phyloP scores from a whole-genome alignment of 495 filamentous ascomycete species.

The Barbatosphaeria neglecta region DNA sequence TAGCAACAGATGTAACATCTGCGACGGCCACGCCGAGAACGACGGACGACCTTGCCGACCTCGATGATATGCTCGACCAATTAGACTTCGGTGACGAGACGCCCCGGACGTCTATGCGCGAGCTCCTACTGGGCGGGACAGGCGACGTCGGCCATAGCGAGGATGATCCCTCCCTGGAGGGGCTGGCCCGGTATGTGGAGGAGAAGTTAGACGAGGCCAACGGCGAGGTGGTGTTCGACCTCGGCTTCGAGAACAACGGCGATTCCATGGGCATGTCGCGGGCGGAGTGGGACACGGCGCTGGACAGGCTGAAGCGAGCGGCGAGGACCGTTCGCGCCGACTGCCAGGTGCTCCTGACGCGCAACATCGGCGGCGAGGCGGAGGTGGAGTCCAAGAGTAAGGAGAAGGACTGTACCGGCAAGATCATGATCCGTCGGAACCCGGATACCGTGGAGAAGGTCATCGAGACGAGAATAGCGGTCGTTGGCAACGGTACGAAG shows the following conservation, averaged over 20 bases:
- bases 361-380: constrained; percentile 72
- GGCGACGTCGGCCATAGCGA: constrained; percentile 31
- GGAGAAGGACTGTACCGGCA: constrained; percentile 62
- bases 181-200: constrained; percentile 51
- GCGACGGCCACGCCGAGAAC: constrained; percentile 20
- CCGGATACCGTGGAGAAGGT: constrained; percentile 71
- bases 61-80: constrained; percentile 77
- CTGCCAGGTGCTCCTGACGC: constrained; percentile 69
- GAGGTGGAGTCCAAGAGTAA: constrained; percentile 57
- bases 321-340: constrained; percentile 59
- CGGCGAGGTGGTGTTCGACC: constrained; percentile 82
- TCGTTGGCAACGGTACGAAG: constrained; percentile 90
- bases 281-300: constrained; percentile 67
- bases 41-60: constrained; percentile 68
- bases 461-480: constrained; percentile 92
- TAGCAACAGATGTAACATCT: no score
- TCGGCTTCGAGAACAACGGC: constrained; percentile 85
- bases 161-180: constrained; percentile 40
- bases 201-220: constrained; percentile 71
- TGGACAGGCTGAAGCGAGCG: constrained; percentile 53
- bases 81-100: constrained; percentile 70
- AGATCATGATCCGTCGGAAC: constrained; percentile 66
- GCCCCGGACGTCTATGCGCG: constrained; percentile 55
- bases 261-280: constrained; percentile 78
- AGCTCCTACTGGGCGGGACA: constrained; percentile 53